These are phyloP conservation scores for Nannochloropsis gaditana DNA, from an alignment of 108 stramenopile species.

Conservation along the genomic window DNA sequence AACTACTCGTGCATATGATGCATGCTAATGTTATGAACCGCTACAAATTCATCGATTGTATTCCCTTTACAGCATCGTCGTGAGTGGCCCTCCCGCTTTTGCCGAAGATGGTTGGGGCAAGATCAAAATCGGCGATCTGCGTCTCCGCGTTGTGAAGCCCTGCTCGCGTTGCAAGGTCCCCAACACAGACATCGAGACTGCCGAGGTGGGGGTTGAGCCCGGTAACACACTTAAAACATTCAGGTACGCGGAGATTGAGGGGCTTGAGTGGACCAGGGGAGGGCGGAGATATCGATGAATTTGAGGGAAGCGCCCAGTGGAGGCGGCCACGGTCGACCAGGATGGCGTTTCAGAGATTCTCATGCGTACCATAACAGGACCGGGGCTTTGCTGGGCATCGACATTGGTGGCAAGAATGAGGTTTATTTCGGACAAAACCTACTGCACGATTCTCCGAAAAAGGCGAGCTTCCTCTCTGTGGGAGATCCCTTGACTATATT, in stretches of 20 bases:
- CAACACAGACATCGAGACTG: conserved; percentile 50
- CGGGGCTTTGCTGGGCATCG: background rate
- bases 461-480: background rate
- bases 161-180: conserved; percentile 58
- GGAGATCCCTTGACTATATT: background rate
- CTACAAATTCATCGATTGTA: background rate
- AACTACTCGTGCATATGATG: background rate
- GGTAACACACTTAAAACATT: background rate
- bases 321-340: too few species aligned
- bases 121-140: conserved; percentile 29
- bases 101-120: conserved; percentile 54
- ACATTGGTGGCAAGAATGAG: background rate
- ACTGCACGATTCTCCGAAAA: background rate
- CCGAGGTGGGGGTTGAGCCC: background rate
- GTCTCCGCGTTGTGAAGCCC: conserved; percentile 53
- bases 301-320: too few species aligned
- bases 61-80: conserved; percentile 48
- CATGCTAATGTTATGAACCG: background rate
- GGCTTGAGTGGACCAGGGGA: background rate
- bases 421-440: background rate
- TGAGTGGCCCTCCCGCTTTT: conserved; percentile 44
- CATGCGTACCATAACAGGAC: background rate
- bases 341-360: too few species aligned
- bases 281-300: too few species aligned
- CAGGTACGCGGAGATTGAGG: background rate